These are phyloP conservation scores for Graphilbum ipis-grandicollis DNA, from an alignment of 2,329 filamentous ascomycete species.

Conservation along the genomic window DNA sequence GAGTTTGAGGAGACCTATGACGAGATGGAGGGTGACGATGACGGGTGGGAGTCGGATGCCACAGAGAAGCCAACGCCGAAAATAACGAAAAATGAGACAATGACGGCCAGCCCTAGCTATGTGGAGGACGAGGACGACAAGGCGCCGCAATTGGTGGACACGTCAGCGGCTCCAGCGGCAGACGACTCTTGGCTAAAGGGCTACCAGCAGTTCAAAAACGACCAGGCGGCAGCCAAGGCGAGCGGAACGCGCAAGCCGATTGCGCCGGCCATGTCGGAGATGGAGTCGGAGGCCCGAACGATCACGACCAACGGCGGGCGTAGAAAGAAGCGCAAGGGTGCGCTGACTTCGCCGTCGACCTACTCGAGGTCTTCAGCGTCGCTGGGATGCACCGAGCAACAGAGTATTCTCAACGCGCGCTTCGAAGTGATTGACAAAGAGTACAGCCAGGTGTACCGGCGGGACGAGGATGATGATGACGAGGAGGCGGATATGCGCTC, in stretches of 20 bases:
- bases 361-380: slow-evolving; percentile 92
- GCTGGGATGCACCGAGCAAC: slow-evolving; percentile 75
- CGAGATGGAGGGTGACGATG: slow-evolving; percentile 43
- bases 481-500: slow-evolving; percentile 32
- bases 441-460: slow-evolving; percentile 33
- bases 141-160: slow-evolving; percentile 29
- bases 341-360: slow-evolving; percentile 62
- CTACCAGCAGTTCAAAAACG: slow-evolving; percentile 88
- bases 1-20: slow-evolving; percentile 58
- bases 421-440: slow-evolving; percentile 84
- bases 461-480: slow-evolving; percentile 26
- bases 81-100: too few relatives aligned
- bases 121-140: slow-evolving; percentile 32
- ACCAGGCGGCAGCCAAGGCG: slow-evolving; percentile 33
- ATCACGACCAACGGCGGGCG: slow-evolving; percentile 65
- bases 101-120: background rate
- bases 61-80: slow-evolving; percentile 73
- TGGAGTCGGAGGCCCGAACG: slow-evolving; percentile 55
- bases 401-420: slow-evolving; percentile 68
- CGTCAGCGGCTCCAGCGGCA: slow-evolving; percentile 2
- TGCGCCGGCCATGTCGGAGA: slow-evolving; percentile 37
- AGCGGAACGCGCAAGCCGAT: slow-evolving; percentile 12
- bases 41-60: slow-evolving; percentile 88
- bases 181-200: slow-evolving; percentile 62
- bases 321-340: slow-evolving; percentile 88